Conservation (phyloP, 2,329 filamentous ascomycete species). For the Colletotrichum tamarilloi region DNA sequence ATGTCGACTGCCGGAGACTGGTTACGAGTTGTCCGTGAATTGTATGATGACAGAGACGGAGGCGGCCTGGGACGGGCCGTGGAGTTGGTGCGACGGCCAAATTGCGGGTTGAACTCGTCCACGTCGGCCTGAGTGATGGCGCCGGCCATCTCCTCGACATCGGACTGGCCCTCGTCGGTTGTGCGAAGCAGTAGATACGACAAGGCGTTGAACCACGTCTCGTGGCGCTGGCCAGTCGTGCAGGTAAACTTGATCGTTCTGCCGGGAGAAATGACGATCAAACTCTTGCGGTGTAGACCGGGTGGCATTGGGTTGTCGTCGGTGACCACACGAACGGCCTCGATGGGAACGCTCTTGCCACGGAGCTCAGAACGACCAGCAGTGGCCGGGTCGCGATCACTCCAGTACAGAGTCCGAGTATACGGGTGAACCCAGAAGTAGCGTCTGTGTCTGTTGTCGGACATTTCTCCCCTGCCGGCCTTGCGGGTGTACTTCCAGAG, state of each 20-base stretch:
- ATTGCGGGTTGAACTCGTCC: constrained; percentile 84
- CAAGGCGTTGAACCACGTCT: constrained; percentile 98
- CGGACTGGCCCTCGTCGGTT: constrained; percentile 70
- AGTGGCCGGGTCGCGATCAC: constrained; percentile 84
- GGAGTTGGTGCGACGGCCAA: constrained; percentile 47
- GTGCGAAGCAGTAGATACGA: constrained; percentile 91
- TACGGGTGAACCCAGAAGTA: constrained; percentile 99
- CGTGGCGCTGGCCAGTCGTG: constrained; percentile 91
- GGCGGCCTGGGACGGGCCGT: constrained; percentile 61
- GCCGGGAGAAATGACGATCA: constrained; percentile 90
- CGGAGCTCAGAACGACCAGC: constrained; percentile 81
- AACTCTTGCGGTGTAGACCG: constrained; percentile 91
- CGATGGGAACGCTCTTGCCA: constrained; percentile 92
- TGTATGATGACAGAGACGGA: constrained; percentile 82
- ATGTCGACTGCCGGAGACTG: constrained; percentile 67
- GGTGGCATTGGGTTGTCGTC: constrained; percentile 97
- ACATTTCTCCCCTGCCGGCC: constrained; percentile 88
- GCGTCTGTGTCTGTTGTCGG: constrained; percentile 87
- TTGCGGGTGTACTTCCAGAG: constrained; percentile 99
- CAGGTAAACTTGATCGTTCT: constrained; percentile 94
- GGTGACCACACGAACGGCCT: constrained; percentile 89
- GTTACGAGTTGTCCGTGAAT: constrained; percentile 77
- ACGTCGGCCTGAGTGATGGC: constrained; percentile 72
- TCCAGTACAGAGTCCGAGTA: constrained; percentile 97
- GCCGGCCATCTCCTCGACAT: constrained; percentile 68